These are phyloP conservation scores for Saussurea involucrata DNA, from an alignment of 129 eudicot genomes.

Conservation along the genomic window DNA sequence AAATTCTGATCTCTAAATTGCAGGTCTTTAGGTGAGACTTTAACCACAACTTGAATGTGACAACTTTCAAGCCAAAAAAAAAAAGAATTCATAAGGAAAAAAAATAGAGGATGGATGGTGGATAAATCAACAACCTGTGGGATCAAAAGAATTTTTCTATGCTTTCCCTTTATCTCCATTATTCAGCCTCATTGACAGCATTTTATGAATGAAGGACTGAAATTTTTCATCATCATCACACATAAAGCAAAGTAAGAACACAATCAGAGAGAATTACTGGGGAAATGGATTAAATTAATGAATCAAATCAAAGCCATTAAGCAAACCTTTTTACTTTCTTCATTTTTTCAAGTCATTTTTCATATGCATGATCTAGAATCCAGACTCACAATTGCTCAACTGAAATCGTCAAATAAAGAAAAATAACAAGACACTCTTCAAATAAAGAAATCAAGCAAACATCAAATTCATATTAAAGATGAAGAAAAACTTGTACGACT, in stretches of 20 bases:
- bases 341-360: conserved; percentile 36
- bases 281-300: too few species aligned
- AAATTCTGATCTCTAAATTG: too few species aligned
- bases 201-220: conserved; percentile 58
- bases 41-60: too few species aligned
- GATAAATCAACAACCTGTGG: conserved; percentile 42
- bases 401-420: neutral
- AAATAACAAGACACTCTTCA: neutral
- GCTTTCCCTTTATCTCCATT: conserved; percentile 43
- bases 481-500: too few species aligned
- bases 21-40: too few species aligned
- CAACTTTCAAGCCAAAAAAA: too few species aligned
- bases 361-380: conserved; percentile 28
- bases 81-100: too few species aligned
- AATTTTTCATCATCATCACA: conserved; percentile 15
- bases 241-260: neutral
- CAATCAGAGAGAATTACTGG: too few species aligned
- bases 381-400: conserved; percentile 25
- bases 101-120: conserved; percentile 27
- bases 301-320: too few species aligned
- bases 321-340: conserved; percentile 46
- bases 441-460: conserved; percentile 8
- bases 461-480: neutral
- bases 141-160: conserved; percentile 35
- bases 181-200: conserved; percentile 35